Conservation (phyloP, 768 basidiomycete species). For the Amanita polypyramis region DNA sequence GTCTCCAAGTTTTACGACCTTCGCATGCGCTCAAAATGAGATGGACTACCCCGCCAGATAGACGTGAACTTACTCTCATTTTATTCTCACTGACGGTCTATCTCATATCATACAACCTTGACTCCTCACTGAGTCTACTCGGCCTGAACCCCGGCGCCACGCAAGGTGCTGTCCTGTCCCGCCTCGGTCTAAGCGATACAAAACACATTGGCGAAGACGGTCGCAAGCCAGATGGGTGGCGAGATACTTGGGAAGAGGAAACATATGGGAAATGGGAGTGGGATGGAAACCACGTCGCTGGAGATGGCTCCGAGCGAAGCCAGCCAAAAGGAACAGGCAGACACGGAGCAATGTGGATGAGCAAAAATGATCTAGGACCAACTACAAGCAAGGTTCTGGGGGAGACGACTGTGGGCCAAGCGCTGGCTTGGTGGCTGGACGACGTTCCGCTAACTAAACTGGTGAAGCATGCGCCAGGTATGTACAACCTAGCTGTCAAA, state of each 20-base stretch:
- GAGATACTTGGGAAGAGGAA: conserved; percentile 47
- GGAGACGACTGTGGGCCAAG: conserved; percentile 36
- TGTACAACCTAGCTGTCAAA: conserved; percentile 8
- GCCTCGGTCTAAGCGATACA: conserved; percentile 29
- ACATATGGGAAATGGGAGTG: conserved; percentile 65
- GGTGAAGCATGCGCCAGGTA: conserved; percentile 59
- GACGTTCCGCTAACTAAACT: conserved; percentile 46
- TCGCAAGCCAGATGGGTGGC: conserved; percentile 37
- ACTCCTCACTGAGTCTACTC: conserved; percentile 45
- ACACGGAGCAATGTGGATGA: conserved; percentile 36
- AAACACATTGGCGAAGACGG: conserved; percentile 33
- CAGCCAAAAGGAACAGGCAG: conserved; percentile 29
- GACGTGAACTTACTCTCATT: conserved; percentile 63
- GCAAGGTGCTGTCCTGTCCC: conserved; percentile 25
- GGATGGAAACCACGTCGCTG: conserved; percentile 49
- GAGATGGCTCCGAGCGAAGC: conserved; percentile 40
- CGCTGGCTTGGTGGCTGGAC: conserved; percentile 44
- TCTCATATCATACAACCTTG: conserved; percentile 65
- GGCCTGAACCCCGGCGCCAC: conserved; percentile 32
- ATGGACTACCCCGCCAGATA: conserved; percentile 58
- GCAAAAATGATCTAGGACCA: conserved; percentile 19
- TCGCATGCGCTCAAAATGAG: conserved; percentile 26
- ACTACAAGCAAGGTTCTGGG: conserved; percentile 19
- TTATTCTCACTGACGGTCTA: conserved; percentile 58
- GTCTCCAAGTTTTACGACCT: neutral